phyloP scores from a whole-genome alignment of 768 basidiomycete species.

The Suillus hirtellus region DNA sequence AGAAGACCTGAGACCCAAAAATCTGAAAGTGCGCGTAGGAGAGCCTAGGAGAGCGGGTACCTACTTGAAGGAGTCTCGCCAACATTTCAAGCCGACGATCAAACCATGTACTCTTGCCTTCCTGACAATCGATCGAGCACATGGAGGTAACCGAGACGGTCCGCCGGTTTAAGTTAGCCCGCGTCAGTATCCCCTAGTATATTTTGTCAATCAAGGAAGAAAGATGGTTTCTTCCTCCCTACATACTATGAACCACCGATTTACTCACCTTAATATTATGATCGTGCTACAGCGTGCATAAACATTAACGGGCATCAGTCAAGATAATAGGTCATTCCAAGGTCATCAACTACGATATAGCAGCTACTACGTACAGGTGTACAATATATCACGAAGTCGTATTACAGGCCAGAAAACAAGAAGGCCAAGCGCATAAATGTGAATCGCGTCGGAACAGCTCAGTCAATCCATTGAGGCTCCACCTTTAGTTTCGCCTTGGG shows the following conservation, averaged over 20 bases:
- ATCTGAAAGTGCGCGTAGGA: neutral
- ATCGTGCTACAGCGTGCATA: too few species aligned
- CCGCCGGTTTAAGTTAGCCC: neutral
- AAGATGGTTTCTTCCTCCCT: too few species aligned
- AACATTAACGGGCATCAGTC: too few species aligned
- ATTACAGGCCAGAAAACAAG: neutral
- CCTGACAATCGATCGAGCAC: neutral
- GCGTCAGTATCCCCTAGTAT: too few species aligned
- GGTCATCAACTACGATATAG: neutral
- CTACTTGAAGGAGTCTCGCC: neutral
- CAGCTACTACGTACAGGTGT: neutral
- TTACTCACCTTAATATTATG: too few species aligned
- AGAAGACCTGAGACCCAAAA: neutral
- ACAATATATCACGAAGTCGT: neutral
- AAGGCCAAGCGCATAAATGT: neutral
- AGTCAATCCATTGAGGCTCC: slow-evolving; percentile 44
- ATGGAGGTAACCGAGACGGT: neutral
- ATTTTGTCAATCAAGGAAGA: too few species aligned
- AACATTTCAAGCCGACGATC: neutral
- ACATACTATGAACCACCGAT: too few species aligned
- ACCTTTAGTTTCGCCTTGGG: slow-evolving; percentile 41
- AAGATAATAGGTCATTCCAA: neutral
- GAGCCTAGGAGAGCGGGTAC: neutral
- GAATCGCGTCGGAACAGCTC: neutral
- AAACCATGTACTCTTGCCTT: neutral